phyloP scores from a whole-genome alignment of 805 yeast species.

The Yarrowia porcina region DNA sequence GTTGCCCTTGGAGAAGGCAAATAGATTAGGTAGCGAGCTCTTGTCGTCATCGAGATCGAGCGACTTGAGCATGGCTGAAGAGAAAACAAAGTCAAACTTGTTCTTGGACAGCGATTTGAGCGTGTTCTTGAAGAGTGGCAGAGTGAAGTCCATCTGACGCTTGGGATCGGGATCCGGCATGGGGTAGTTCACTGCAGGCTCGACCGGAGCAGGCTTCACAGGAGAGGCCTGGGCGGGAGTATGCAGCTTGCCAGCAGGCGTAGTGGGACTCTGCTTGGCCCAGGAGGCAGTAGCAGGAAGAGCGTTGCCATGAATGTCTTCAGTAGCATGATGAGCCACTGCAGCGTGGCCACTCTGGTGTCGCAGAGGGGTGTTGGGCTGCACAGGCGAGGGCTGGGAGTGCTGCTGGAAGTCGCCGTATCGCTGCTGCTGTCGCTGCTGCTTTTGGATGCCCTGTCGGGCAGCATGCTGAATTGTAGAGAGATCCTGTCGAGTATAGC shows the following conservation, averaged over 20 bases:
- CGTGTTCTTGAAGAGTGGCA: slow-evolving; percentile 48
- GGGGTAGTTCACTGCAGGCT: slow-evolving; percentile 28
- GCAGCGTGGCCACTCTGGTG: slow-evolving; percentile 27
- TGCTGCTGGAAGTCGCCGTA: slow-evolving; percentile 22
- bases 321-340: slow-evolving; percentile 24
- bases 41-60: slow-evolving; percentile 4
- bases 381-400: slow-evolving; percentile 1
- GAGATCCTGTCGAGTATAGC: slow-evolving; percentile 84
- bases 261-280: slow-evolving; percentile 43
- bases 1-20: slow-evolving; percentile 22
- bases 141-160: slow-evolving; percentile 49
- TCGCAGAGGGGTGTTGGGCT: slow-evolving; percentile 12
- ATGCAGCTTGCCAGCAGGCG: slow-evolving; percentile 36
- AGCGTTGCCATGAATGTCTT: slow-evolving; percentile 43
- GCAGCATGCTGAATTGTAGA: slow-evolving; percentile 59
- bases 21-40: not conserved
- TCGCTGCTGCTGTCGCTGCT: slow-evolving; percentile 20
- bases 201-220: slow-evolving; percentile 13
- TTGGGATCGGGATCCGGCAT: slow-evolving; percentile 41
- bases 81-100: slow-evolving; percentile 21
- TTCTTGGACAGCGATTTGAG: slow-evolving; percentile 25
- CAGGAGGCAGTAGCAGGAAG: slow-evolving; percentile 73
- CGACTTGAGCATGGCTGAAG: slow-evolving; percentile 7
- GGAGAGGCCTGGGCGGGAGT: slow-evolving; percentile 29
- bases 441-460: slow-evolving; percentile 32